Conservation (phyloP, 768 basidiomycete genomes). For the Tylopilus cervinicoccineus region DNA sequence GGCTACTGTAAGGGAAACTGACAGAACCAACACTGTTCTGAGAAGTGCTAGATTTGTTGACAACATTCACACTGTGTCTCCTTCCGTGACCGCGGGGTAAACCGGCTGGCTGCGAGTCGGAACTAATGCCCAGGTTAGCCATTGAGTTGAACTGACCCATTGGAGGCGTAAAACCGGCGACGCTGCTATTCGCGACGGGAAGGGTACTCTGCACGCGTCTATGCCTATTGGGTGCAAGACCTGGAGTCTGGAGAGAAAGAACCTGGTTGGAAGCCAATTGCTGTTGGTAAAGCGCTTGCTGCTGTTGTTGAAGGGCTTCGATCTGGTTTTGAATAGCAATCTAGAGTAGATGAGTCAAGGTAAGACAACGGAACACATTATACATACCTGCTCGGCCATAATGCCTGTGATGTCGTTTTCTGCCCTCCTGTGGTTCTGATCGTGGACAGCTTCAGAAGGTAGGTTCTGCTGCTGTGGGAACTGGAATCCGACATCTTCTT, state of each 20-base stretch:
- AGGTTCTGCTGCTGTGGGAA: conserved; percentile 65
- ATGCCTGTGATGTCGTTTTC: conserved; percentile 81
- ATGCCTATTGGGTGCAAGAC: conserved; percentile 69
- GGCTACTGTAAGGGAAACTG: conserved; percentile 46
- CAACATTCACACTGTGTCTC: conserved; percentile 88
- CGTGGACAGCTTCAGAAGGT: conserved; percentile 28
- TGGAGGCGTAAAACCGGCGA: conserved; percentile 23
- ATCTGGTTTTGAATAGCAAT: conserved; percentile 90
- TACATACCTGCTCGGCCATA: conserved; percentile 89
- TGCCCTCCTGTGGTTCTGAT: conserved; percentile 48
- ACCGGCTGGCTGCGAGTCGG: conserved; percentile 62
- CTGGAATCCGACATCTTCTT: conserved; percentile 79
- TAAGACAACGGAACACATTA: background rate
- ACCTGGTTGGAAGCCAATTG: conserved; percentile 87
- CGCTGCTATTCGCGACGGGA: conserved; percentile 51
- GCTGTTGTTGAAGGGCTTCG: conserved; percentile 85
- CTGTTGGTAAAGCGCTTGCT: conserved; percentile 85
- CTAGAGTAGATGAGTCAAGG: conserved; percentile 35
- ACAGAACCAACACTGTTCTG: conserved; percentile 47
- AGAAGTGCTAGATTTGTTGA: conserved; percentile 59
- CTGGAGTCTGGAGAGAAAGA: conserved; percentile 73
- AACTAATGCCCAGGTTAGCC: conserved; percentile 47
- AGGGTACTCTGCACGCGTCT: conserved; percentile 86
- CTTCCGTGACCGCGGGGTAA: conserved; percentile 83
- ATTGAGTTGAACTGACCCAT: conserved; percentile 69